Percentiles rank a stretch among this genome's conserved stretches.
phyloP scores from a whole-genome alignment of 306 rosid genomes.

The Quercus suber region DNA sequence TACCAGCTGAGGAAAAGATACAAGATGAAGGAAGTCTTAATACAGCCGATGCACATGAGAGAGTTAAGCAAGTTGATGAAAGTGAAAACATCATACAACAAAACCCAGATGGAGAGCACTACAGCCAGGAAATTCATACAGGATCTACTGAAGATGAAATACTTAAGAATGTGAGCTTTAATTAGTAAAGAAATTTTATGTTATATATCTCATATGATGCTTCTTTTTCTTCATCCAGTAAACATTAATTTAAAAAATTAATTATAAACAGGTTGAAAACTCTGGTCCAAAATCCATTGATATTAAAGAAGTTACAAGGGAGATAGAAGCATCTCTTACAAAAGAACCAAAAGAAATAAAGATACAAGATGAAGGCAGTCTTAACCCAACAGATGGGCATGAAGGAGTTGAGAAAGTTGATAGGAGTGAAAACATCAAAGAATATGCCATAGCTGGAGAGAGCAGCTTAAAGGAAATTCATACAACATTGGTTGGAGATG shows the following conservation, averaged over 20 bases:
- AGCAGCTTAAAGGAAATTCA: neutral
- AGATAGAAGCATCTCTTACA: neutral
- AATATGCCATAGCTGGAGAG: neutral
- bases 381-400: neutral
- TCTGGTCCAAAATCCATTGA: conserved; percentile 3
- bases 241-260: too few relatives aligned
- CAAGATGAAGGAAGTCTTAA: neutral
- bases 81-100: neutral
- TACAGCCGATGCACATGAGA: neutral
- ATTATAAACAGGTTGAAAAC: conserved; percentile 3
- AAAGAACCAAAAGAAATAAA: conserved; percentile 3
- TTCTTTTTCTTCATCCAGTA: too few relatives aligned
- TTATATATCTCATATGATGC: too few relatives aligned
- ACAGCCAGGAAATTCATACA: neutral
- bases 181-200: neutral
- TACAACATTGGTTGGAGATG: neutral
- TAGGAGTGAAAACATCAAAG: conserved; percentile 1
- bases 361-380: neutral
- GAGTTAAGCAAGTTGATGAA: neutral
- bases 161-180: neutral
- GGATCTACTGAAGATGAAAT: neutral
- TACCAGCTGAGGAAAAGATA: too few relatives aligned
- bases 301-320: neutral
- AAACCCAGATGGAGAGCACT: neutral
- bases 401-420: neutral